Conservation (phyloP, 2,329 filamentous ascomycete species). For the Colletotrichum lindemuthianum region DNA sequence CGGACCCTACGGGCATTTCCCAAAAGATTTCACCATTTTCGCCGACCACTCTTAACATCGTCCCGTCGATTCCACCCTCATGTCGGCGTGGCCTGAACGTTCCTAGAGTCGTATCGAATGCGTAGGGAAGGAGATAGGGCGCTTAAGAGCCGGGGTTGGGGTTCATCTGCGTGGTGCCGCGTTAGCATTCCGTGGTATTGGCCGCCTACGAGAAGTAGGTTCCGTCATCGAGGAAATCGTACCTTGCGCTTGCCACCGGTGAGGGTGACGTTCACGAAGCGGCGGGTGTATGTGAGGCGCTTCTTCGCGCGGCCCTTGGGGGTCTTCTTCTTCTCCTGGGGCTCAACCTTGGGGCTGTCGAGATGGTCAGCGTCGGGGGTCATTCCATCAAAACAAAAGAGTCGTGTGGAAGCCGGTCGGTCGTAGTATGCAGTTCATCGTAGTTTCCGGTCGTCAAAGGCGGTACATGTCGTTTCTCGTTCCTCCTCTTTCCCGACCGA, state of each 20-base stretch:
- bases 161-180: constrained; percentile 48
- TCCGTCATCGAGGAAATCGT: constrained; percentile 5
- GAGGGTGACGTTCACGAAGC: constrained; percentile 98
- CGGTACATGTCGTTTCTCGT: neutral
- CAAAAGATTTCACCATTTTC: constrained; percentile 33
- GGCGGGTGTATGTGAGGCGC: constrained; percentile 94
- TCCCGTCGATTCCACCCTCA: constrained; percentile 36
- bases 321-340: constrained; percentile 94
- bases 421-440: constrained; percentile 1
- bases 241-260: constrained; percentile 99
- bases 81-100: constrained; percentile 35
- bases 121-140: constrained; percentile 31
- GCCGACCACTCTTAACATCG: constrained; percentile 32
- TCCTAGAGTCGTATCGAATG: constrained; percentile 37
- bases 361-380: constrained; percentile 22
- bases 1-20: constrained; percentile 25
- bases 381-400: constrained; percentile 2
- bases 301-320: constrained; percentile 98
- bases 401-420: neutral
- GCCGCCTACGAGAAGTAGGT: neutral
- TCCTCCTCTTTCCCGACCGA: neutral
- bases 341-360: constrained; percentile 71
- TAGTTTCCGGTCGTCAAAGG: neutral
- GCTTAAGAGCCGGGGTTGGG: constrained; percentile 53
- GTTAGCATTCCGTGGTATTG: constrained; percentile 30